Conservation (phyloP, 345 rosid genomes). For the Brassica rapa region DNA sequence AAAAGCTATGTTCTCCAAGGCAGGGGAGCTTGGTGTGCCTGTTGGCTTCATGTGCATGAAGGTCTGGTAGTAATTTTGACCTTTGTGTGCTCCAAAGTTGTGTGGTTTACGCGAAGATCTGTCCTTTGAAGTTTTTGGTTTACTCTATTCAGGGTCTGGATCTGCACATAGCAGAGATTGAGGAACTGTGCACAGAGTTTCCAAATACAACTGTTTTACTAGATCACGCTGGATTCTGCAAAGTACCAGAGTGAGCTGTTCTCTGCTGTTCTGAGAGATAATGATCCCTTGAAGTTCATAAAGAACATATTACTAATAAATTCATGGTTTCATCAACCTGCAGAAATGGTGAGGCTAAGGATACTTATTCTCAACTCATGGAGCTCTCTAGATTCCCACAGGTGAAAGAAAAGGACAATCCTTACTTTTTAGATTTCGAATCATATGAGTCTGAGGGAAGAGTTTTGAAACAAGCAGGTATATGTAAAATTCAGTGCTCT, state of each 20-base stretch:
- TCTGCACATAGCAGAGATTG: slow-evolving; percentile 76
- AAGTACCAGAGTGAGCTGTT: slow-evolving; percentile 64
- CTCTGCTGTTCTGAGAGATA: slow-evolving; percentile 8
- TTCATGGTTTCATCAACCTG: slow-evolving; percentile 30
- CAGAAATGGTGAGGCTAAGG: slow-evolving; percentile 72
- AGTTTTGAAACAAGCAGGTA: slow-evolving; percentile 50
- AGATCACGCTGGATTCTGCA: slow-evolving; percentile 94
- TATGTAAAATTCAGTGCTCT: slow-evolving; percentile 85
- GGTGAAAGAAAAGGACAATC: too few species aligned
- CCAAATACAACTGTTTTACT: slow-evolving; percentile 73
- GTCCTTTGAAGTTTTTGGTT: not conserved
- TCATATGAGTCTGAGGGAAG: slow-evolving; percentile 17
- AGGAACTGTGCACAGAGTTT: slow-evolving; percentile 74
- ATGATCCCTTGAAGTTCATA: too few species aligned
- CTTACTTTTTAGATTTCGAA: slow-evolving; percentile 12
- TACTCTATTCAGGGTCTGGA: slow-evolving; percentile 66
- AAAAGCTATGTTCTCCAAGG: slow-evolving; percentile 80
- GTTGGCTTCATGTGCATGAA: slow-evolving; percentile 97
- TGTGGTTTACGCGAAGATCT: not conserved
- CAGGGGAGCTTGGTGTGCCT: slow-evolving; percentile 87
- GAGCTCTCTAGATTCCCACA: slow-evolving; percentile 77
- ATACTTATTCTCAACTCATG: slow-evolving; percentile 62
- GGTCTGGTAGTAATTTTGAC: slow-evolving; percentile 42
- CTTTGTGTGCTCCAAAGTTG: slow-evolving; percentile 5
- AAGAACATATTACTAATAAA: slow-evolving; percentile 18